Evolutionary conservation across 2,329 filamentous ascomycete genomes (phyloP).

Genomic region (Xylaria sp.): DNA sequence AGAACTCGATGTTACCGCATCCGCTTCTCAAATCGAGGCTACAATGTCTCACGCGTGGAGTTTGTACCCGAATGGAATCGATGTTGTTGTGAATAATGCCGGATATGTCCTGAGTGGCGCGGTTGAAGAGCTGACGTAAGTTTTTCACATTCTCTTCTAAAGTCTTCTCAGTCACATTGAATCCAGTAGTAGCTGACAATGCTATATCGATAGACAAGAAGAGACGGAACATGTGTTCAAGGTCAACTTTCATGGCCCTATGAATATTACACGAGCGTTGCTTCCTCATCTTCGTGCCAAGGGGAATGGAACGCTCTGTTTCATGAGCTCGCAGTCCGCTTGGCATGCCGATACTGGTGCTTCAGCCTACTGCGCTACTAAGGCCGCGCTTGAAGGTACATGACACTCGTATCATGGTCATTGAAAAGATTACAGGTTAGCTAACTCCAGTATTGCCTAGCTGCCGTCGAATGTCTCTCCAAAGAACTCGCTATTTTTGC

Average conservation of each 20-base stretch:
- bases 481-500: conserved; percentile 49
- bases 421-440: background rate
- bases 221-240: conserved; percentile 45
- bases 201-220: conserved; percentile 36
- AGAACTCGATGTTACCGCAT: conserved; percentile 46
- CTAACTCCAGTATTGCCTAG: conserved; percentile 27
- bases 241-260: conserved; percentile 54
- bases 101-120: conserved; percentile 49
- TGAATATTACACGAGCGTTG: conserved; percentile 51
- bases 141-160: background rate
- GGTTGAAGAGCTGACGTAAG: conserved; percentile 46
- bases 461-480: conserved; percentile 47
- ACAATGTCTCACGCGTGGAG: conserved; percentile 42
- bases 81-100: conserved; percentile 54
- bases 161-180: background rate
- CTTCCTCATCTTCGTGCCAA: conserved; percentile 49
- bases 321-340: conserved; percentile 51
- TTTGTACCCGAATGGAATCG: conserved; percentile 46
- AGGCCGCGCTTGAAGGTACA: conserved; percentile 43
- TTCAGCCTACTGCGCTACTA: conserved; percentile 41
- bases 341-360: conserved; percentile 50
- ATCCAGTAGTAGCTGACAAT: background rate
- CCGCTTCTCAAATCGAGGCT: conserved; percentile 39
- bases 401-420: conserved; percentile 17
- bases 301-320: conserved; percentile 49